These are phyloP conservation scores for Neurospora sp. DNA, from an alignment of 2,329 filamentous ascomycete species.

Conservation along the genomic window DNA sequence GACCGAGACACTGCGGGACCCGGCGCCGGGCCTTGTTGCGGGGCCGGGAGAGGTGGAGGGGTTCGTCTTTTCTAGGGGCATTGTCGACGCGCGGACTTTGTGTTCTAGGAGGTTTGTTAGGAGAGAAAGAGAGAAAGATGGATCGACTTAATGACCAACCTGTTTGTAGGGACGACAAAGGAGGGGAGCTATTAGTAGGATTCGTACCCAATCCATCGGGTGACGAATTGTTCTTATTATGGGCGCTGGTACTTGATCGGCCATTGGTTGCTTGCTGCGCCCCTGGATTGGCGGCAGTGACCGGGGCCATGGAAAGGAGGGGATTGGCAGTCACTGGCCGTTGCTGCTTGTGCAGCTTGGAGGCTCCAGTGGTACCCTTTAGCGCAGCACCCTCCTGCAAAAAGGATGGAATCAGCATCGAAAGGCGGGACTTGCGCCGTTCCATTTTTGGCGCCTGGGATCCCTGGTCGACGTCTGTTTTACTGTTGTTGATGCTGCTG, in stretches of 20 bases:
- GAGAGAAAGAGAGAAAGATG: not conserved
- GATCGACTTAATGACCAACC: not conserved
- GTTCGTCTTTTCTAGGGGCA: not conserved
- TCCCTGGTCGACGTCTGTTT: not conserved
- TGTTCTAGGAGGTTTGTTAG: not conserved
- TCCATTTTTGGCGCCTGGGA: not conserved
- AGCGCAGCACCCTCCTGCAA: not conserved
- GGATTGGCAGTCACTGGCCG: not conserved
- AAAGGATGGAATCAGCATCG: not conserved
- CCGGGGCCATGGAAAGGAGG: not conserved
- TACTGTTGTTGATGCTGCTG: not conserved
- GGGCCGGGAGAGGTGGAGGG: not conserved
- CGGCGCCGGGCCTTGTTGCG: conserved; percentile 6
- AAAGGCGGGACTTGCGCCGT: not conserved
- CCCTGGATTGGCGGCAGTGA: not conserved
- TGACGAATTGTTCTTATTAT: not conserved
- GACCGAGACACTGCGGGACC: conserved; percentile 1
- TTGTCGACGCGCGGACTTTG: not conserved
- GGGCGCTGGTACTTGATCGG: not conserved
- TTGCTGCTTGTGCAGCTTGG: not conserved
- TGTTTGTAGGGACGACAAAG: not conserved
- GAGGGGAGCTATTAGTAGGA: not conserved
- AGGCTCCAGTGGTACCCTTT: not conserved
- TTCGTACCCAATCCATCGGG: not conserved
- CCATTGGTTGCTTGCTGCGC: not conserved